Evolutionary conservation across 352 stramenopile genomes (phyloP), one percentile per base, ranked within the genome.

Genomic region (Lagenidium sp.): DNA sequence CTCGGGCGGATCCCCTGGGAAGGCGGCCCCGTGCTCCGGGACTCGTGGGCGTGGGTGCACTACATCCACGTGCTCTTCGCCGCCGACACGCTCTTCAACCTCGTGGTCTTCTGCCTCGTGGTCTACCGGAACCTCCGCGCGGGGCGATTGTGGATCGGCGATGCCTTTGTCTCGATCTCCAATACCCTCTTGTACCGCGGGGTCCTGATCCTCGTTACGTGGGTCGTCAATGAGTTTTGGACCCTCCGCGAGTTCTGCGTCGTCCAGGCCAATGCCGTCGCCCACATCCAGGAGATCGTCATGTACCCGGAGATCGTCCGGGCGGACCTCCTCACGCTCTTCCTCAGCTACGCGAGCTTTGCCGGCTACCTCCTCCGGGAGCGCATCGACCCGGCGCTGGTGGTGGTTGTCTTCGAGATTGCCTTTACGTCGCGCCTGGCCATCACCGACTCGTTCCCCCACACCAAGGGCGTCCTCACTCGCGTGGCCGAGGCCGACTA

Each of bases 11-110:
- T 50, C 47, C 10, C 43, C 8, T 73, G 57, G 57, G 23, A 60
- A 16, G 57, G 60, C 1, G 30, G 45, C 19, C 32, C 57, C 4
- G 43, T 73, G 1, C 30, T 76, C 1, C 56, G 47, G 8, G 58
- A 77, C 35, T 60, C 64, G 8, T 83, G 70, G 70, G 51, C 62
- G 0, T 83, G 67, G 70, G 55, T 65, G 13, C 70, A 83, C 25
- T 51, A 51, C 0, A 60, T 83, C 20, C 67, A 83, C 36, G 25
- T 68, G 3, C 16, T 68, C 18, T 80, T 80, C 28, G 64, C 55
- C 4, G n/a, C 65, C 8, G 53, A 80, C 23, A 53, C 58, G 21
- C 21, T 75, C 0, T 66, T 73, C 35, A 57, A 60, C 21, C 16
- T 82, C 0, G 39, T 53, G n/a, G 15, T 80, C 20, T 41, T 78